Base-by-base conservation (phyloP, 768 basidiomycete species). In the Mycena filopes region DNA sequence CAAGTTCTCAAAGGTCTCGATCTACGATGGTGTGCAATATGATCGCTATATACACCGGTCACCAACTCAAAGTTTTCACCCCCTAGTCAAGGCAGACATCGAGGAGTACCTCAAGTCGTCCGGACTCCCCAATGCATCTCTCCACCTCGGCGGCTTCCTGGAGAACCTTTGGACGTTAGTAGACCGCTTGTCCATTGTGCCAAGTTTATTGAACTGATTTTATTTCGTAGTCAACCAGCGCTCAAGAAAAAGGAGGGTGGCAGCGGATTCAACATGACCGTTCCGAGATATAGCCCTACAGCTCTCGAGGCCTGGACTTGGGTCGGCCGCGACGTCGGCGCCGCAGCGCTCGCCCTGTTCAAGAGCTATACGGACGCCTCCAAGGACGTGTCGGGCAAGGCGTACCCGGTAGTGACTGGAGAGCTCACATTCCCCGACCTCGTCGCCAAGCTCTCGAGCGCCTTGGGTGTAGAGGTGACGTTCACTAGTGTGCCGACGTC, bases 71-170 rank as follows among this genome's bases (percentile, higher is more conserved):
- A 31, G n/a, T n/a, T n/a, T n/a, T n/a, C n/a, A 33, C 5, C 8
- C 4, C 31, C 10, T 45, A 65, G 63, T 55, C 23, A 72, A 72
- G 41, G 70, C 51, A 18, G 36, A 18, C 3, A 53, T 72, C 41
- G 71, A 70, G 25, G 69, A 71, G 13, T 72, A 73, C 33, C 45
- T 73, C 23, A 63, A 62, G 38, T 42, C 50, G 4, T 70, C 62
- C 18, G 72, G 71, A 0, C 21, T 73, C 4, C 33, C 60, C 2
- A 55, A 65, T 18, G 57, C 63, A 7, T 54, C 53, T 31, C 38
- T 68, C 9, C 63, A 60, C 21, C 36, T 60, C 16, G 63, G 63
- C 1, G 41, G 12, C 6, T 67, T 67, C 48, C 20, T 26, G 13
- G 65, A 67, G n/a, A 58, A 57, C 36, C 26, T 29, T 8, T 65